Conservation (phyloP, 495 filamentous ascomycete genomes). For the Podospora australis region DNA sequence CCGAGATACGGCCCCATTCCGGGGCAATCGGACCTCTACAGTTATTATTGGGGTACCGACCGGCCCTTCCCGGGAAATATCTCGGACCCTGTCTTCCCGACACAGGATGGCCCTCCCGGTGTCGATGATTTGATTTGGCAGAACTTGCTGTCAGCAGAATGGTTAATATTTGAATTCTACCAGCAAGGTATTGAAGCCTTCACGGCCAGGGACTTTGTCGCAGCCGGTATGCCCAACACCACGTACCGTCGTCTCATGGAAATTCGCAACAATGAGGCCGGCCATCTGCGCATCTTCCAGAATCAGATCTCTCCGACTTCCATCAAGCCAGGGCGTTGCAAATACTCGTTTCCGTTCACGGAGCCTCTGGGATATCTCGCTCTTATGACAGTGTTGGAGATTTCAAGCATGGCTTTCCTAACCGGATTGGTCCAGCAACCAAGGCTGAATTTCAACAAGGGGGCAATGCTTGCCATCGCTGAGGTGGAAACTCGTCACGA, state of each 20-base stretch:
- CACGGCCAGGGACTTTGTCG: slow-evolving; percentile 33
- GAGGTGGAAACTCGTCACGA: slow-evolving; percentile 46
- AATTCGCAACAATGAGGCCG: slow-evolving; percentile 53
- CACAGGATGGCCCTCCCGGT: slow-evolving; percentile 29
- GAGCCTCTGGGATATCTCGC: slow-evolving; percentile 37
- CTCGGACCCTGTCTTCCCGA: slow-evolving; percentile 37
- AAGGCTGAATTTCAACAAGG: slow-evolving; percentile 28
- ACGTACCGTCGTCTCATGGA: slow-evolving; percentile 47
- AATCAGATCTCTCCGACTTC: slow-evolving; percentile 46
- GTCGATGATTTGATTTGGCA: slow-evolving; percentile 46
- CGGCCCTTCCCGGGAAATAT: slow-evolving; percentile 43
- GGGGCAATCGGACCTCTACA: slow-evolving; percentile 38
- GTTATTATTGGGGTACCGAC: slow-evolving; percentile 34
- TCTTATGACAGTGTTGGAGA: slow-evolving; percentile 42
- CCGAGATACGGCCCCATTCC: slow-evolving; percentile 36
- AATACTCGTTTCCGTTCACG: slow-evolving; percentile 39
- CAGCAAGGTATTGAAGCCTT: slow-evolving; percentile 45
- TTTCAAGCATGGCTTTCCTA: slow-evolving; percentile 50
- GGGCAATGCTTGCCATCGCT: slow-evolving; percentile 43
- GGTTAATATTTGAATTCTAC: slow-evolving; percentile 51
- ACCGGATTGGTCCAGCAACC: slow-evolving; percentile 44
- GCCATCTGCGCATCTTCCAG: slow-evolving; percentile 51
- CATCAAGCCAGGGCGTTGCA: slow-evolving; percentile 46
- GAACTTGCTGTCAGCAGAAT: slow-evolving; percentile 49
- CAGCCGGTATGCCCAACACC: slow-evolving; percentile 35